These are phyloP conservation scores for Penicillium coffeae DNA, from an alignment of 495 filamentous ascomycete species.

Conservation along the genomic window DNA sequence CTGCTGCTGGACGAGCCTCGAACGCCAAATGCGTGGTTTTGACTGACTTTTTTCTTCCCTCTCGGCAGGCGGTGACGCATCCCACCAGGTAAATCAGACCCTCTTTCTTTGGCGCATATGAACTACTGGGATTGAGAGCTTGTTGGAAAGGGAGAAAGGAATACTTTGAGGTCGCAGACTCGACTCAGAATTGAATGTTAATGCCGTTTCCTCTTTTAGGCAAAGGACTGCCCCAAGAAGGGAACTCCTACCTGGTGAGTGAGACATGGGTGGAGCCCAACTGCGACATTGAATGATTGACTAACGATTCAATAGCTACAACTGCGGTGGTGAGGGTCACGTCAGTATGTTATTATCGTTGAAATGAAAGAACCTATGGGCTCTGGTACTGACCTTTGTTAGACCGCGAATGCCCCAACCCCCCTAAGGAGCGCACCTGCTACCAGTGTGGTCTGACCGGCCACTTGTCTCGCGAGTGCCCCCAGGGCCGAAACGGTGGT, in stretches of 20 bases:
- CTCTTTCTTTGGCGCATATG: background rate
- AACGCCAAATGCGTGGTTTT: constrained; percentile 6
- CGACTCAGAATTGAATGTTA: background rate
- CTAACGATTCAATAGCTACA: constrained; percentile 57
- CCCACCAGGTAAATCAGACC: constrained; percentile 58
- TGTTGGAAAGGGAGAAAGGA: background rate
- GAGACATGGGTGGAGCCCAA: constrained; percentile 3
- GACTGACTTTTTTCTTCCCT: constrained; percentile 25
- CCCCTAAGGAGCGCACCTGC: constrained; percentile 92
- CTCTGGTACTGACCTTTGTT: constrained; percentile 6
- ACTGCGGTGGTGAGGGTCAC: constrained; percentile 84
- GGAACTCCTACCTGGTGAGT: constrained; percentile 84
- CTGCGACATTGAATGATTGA: constrained; percentile 2
- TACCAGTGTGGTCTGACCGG: constrained; percentile 86
- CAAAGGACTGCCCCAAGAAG: constrained; percentile 92
- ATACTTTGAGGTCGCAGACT: background rate
- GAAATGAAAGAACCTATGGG: background rate
- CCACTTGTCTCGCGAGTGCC: constrained; percentile 93
- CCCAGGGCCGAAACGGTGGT: constrained; percentile 51
- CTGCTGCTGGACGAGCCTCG: background rate
- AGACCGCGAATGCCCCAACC: constrained; percentile 89
- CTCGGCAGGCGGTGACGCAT: constrained; percentile 63
- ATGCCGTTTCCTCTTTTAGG: constrained; percentile 40
- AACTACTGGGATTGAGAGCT: too few relatives aligned
- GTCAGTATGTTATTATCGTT: constrained; percentile 60